Evolutionary conservation across 306 rosid genomes (phyloP).

Genomic region (Cucumis sativus): DNA sequence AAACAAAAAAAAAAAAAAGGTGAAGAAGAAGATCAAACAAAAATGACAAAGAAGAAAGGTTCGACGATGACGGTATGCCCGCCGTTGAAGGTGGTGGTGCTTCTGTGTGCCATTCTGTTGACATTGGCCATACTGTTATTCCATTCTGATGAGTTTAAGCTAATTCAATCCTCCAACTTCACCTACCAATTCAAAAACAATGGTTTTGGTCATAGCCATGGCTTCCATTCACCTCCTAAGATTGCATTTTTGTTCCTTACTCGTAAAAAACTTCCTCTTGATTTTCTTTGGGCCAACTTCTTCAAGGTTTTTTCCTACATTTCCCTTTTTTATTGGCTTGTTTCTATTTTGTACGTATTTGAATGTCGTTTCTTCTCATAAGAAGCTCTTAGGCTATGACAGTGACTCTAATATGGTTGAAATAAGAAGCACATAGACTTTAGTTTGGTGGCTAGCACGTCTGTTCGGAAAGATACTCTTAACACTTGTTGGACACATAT

Average conservation of each 20-base stretch:
- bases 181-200: not conserved
- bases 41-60: conserved; percentile 17
- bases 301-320: conserved; percentile 36
- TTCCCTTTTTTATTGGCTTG: not conserved
- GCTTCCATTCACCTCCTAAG: conserved; percentile 51
- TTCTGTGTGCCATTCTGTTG: not conserved
- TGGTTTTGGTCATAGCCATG: not conserved
- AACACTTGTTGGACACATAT: no score
- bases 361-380: not conserved
- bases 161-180: conserved; percentile 2
- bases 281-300: conserved; percentile 74
- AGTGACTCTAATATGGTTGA: no score
- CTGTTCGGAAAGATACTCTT: no score
- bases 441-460: no score
- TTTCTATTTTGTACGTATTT: not conserved
- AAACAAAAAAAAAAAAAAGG: not conserved
- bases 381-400: no score
- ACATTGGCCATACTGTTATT: conserved; percentile 10
- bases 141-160: conserved; percentile 9
- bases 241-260: conserved; percentile 73
- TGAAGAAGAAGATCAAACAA: not conserved
- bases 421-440: no score
- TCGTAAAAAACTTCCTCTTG: conserved; percentile 70
- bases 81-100: not conserved
- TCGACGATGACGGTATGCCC: not conserved